Conservation (phyloP, 2,329 filamentous ascomycete species). For the Fusarium chuoi region DNA sequence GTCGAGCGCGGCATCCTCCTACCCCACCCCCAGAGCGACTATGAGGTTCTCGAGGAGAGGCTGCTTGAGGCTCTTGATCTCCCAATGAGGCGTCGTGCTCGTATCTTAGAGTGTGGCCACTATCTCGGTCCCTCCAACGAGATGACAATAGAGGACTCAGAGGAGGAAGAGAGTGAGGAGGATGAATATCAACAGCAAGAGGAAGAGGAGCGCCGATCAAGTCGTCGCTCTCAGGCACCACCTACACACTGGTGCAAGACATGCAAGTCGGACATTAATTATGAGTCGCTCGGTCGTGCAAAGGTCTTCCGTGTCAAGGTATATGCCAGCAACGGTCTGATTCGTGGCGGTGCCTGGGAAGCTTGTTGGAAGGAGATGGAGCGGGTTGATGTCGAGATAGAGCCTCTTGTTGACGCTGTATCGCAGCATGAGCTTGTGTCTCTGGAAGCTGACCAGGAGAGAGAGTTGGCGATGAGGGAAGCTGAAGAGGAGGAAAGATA, state of each 20-base stretch:
- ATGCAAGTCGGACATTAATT: constrained; percentile 65
- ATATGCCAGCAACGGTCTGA: constrained; percentile 93
- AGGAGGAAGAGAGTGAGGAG: constrained; percentile 60
- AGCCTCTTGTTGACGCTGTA: constrained; percentile 73
- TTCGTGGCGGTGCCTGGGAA: constrained; percentile 90
- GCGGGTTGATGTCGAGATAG: constrained; percentile 92
- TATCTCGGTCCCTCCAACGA: constrained; percentile 73
- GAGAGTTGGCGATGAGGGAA: constrained; percentile 50
- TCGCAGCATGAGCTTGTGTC: constrained; percentile 69
- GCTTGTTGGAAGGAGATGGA: constrained; percentile 99
- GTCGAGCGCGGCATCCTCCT: constrained; percentile 79
- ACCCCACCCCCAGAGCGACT: constrained; percentile 82
- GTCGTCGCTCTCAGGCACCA: constrained; percentile 43
- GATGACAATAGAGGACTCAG: constrained; percentile 53
- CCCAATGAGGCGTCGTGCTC: constrained; percentile 69
- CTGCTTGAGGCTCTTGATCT: constrained; percentile 80
- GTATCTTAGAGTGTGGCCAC: constrained; percentile 80
- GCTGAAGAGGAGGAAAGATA: constrained; percentile 50
- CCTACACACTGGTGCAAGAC: constrained; percentile 66
- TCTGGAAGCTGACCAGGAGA: constrained; percentile 60
- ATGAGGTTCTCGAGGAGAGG: constrained; percentile 81
- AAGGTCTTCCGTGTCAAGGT: constrained; percentile 83
- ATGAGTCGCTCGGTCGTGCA: constrained; percentile 62
- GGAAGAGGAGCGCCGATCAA: constrained; percentile 40
- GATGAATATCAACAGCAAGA: constrained; percentile 53